Evolutionary conservation across 164 flowering plant species (phyloP).

Genomic region (Buxus sempervirens): DNA sequence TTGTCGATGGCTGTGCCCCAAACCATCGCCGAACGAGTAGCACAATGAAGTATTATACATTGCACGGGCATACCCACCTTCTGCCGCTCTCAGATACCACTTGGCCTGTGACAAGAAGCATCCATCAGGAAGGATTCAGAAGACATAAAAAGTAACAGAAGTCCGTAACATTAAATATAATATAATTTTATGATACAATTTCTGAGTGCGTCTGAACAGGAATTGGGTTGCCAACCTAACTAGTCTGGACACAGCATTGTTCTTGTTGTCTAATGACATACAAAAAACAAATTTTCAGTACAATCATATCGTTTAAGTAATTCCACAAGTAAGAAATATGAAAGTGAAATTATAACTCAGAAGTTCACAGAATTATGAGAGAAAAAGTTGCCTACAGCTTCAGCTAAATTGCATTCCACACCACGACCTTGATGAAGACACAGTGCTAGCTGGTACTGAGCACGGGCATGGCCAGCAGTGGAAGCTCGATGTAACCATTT

Average conservation of each 20-base stretch:
- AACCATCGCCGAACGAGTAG: conserved; percentile 80
- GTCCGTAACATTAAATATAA: no score
- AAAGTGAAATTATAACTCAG: neutral
- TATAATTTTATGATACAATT: no score
- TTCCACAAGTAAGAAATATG: no score
- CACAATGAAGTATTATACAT: conserved; percentile 88
- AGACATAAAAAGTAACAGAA: no score
- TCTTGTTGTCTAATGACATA: no score
- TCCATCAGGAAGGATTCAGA: conserved; percentile 4
- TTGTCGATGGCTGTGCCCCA: conserved; percentile 39
- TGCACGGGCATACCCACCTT: conserved; percentile 89
- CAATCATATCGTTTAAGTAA: no score
- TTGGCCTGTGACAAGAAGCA: conserved; percentile 48
- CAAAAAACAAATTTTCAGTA: no score
- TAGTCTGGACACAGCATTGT: no score
- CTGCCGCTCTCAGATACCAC: conserved; percentile 89
- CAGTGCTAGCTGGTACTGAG: conserved; percentile 92
- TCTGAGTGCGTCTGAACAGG: no score
- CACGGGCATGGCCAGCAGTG: conserved; percentile 65
- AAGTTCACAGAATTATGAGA: neutral
- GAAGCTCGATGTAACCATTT: conserved; percentile 69
- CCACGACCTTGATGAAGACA: conserved; percentile 84
- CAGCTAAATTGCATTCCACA: conserved; percentile 36
- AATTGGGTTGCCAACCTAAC: no score
- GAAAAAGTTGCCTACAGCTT: conserved; percentile 59